Conservation (phyloP, 73 alveolate species). For the Blepharisma japonicum region DNA sequence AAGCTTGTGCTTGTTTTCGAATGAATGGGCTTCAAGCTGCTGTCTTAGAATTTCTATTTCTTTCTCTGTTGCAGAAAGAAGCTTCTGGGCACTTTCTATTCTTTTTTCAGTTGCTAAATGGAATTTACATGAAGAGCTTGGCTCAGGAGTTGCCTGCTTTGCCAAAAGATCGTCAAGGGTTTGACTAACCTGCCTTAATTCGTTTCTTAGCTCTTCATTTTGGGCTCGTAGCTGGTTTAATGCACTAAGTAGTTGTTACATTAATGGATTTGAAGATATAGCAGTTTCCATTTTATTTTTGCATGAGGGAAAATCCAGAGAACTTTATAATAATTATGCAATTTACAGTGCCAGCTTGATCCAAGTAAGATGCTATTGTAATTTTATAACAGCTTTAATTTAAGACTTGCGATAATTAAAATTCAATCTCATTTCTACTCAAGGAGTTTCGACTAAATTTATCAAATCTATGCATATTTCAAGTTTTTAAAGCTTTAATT, state of each 20-base stretch:
- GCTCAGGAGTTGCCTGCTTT: neutral
- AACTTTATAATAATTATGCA: no score
- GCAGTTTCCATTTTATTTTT: no score
- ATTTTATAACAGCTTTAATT: no score
- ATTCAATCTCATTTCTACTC: no score
- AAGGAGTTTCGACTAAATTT: no score
- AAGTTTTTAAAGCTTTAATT: no score
- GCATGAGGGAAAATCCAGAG: no score
- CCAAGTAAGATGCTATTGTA: no score
- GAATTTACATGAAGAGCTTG: neutral
- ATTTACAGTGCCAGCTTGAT: no score
- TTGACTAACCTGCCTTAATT: slow-evolving; percentile 5
- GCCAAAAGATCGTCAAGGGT: slow-evolving; percentile 11
- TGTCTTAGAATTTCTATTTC: slow-evolving; percentile 2
- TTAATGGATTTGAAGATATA: no score
- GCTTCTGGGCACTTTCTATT: slow-evolving; percentile 12
- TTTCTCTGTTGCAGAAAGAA: neutral
- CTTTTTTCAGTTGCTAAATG: neutral
- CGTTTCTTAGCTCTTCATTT: slow-evolving; percentile 26
- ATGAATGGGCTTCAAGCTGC: neutral
- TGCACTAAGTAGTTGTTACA: neutral
- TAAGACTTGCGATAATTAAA: no score
- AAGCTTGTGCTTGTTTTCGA: neutral
- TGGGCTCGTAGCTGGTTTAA: neutral
- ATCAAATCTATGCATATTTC: no score